These are phyloP conservation scores for Leptographium radiaticola DNA, from an alignment of 2,329 filamentous ascomycete genomes.

Conservation along the genomic window DNA sequence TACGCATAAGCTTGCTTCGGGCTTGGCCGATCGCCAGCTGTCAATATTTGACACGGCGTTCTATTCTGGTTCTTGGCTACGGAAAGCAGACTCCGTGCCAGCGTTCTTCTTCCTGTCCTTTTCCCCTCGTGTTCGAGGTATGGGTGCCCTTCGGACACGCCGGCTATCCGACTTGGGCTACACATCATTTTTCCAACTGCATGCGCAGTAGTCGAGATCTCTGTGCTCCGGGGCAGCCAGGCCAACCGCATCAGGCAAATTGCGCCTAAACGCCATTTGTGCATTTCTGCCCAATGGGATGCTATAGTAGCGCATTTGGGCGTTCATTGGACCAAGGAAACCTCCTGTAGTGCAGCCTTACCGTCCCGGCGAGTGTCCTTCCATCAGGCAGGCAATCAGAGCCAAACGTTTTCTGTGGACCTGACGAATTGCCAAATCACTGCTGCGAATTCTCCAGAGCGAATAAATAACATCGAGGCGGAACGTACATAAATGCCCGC, in stretches of 20 bases:
- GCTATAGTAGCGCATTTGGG: background rate
- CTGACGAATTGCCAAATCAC: conserved; percentile 8
- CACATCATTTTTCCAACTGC: background rate
- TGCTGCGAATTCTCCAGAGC: background rate
- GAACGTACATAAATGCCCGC: background rate
- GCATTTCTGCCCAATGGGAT: conserved; percentile 13
- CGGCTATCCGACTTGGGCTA: too few species aligned
- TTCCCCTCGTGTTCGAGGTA: too few species aligned
- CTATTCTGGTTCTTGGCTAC: background rate
- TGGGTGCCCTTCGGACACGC: too few species aligned
- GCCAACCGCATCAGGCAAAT: background rate
- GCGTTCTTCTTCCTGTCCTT: background rate
- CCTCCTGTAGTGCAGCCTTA: conserved; percentile 7
- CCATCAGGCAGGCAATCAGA: conserved; percentile 9
- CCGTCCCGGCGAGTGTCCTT: background rate
- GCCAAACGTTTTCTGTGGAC: conserved; percentile 3
- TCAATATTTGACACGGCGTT: background rate
- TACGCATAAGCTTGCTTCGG: background rate
- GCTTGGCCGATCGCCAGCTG: conserved; percentile 5
- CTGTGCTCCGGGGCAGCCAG: too few species aligned
- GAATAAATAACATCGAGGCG: too few species aligned
- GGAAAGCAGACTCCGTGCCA: too few species aligned
- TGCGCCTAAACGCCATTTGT: conserved; percentile 6
- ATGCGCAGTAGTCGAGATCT: background rate
- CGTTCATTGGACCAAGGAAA: conserved; percentile 5